A percentile compares a stretch with the other conserved stretches of the same genome.
phyloP scores from a whole-genome alignment of 257 asterid species.

The Leonotis leonurus region DNA sequence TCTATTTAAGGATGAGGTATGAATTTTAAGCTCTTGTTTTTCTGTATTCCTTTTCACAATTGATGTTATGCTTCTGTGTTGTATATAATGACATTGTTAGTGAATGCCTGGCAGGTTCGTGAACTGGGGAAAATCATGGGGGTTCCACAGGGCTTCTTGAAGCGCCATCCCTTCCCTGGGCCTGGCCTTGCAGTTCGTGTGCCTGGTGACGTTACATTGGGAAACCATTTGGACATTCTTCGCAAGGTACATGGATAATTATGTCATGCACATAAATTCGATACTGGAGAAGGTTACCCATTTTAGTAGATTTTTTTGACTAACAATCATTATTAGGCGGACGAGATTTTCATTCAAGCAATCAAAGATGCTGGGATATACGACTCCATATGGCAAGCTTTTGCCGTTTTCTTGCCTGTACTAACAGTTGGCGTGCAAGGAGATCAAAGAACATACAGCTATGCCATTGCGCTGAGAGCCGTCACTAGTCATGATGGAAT shows the following conservation, averaged over 20 bases:
- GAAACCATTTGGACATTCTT: slow-evolving; percentile 66
- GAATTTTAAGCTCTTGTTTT: background rate
- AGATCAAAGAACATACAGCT: slow-evolving; percentile 90
- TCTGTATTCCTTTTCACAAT: background rate
- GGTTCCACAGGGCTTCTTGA: slow-evolving; percentile 61
- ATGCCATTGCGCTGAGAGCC: slow-evolving; percentile 85
- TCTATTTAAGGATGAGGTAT: slow-evolving; percentile 94
- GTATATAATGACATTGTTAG: background rate
- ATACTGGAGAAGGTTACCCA: background rate
- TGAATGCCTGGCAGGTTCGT: slow-evolving; percentile 57
- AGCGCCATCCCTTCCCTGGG: slow-evolving; percentile 95
- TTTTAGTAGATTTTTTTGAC: background rate
- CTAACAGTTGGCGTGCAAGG: slow-evolving; percentile 97
- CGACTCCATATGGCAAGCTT: slow-evolving; percentile 96
- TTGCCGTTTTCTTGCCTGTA: slow-evolving; percentile 90
- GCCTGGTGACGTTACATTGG: slow-evolving; percentile 87
- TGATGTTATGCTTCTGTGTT: background rate
- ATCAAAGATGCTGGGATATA: slow-evolving; percentile 88
- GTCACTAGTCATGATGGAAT: slow-evolving; percentile 99
- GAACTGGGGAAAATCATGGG: slow-evolving; percentile 73
- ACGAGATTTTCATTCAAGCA: slow-evolving; percentile 90
- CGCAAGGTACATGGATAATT: slow-evolving; percentile 52
- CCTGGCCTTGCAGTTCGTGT: slow-evolving; percentile 93
- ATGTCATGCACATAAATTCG: background rate
- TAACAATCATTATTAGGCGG: slow-evolving; percentile 46